phyloP scores from a whole-genome alignment of 192 early-diverging fungal genomes.

The Umbelopsis ramanniana region DNA sequence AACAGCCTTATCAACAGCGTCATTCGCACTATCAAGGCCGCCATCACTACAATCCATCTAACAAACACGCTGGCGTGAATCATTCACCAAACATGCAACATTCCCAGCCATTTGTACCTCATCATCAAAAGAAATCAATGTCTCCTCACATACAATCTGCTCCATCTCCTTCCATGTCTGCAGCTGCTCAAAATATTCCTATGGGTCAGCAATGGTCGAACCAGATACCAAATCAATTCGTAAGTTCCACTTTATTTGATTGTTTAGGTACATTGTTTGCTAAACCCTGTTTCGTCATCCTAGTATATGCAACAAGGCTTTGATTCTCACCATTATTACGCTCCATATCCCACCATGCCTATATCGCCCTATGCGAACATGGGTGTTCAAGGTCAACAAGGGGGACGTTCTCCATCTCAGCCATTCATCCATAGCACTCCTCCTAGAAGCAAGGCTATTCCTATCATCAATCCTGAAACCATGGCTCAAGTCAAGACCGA shows the following conservation, averaged over 20 bases:
- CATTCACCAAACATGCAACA: conserved; percentile 44
- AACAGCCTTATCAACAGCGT: conserved; percentile 41
- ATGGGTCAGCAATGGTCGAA: conserved; percentile 14
- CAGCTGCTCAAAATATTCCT: conserved; percentile 37
- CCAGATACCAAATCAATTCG: conserved; percentile 30
- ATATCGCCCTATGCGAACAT: not conserved
- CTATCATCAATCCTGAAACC: conserved; percentile 77
- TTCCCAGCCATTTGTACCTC: conserved; percentile 38
- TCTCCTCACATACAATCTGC: conserved; percentile 29
- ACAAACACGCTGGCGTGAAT: conserved; percentile 32
- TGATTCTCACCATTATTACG: not conserved
- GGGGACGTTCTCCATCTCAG: conserved; percentile 13
- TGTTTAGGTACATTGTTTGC: not conserved
- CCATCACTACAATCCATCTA: conserved; percentile 42
- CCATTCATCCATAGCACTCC: conserved; percentile 29
- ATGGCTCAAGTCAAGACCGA: conserved; percentile 69
- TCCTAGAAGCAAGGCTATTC: conserved; percentile 57
- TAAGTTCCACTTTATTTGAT: not conserved
- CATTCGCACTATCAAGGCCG: conserved; percentile 44
- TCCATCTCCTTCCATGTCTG: conserved; percentile 37
- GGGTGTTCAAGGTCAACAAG: conserved; percentile 11
- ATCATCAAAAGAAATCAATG: conserved; percentile 41
- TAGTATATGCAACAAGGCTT: conserved; percentile 8
- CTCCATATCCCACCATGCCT: conserved; percentile 6
- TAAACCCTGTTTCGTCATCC: not conserved